Conservation (phyloP, 352 stramenopile genomes). For the Peronospora farinosa region DNA sequence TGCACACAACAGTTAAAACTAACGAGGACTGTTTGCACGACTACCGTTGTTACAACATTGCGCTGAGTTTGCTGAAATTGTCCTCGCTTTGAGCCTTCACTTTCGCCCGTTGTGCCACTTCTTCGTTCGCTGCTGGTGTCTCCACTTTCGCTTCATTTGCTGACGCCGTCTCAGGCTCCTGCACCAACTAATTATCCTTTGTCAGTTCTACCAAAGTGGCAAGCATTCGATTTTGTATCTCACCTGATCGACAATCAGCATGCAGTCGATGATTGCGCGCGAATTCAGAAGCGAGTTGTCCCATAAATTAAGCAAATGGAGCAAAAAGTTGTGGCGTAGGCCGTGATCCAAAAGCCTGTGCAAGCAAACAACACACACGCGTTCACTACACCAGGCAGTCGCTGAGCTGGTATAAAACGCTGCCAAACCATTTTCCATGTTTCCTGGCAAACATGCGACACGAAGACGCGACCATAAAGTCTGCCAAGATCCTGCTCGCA, state of each 20-base stretch:
- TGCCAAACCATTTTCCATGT: conserved; percentile 67
- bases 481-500: conserved; percentile 56
- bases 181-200: not conserved
- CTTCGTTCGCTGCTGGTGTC: conserved; percentile 7
- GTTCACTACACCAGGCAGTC: conserved; percentile 1
- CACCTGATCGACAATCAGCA: conserved; percentile 76
- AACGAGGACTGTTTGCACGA: conserved; percentile 8
- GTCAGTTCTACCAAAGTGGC: not conserved
- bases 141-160: conserved; percentile 12
- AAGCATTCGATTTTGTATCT: not conserved
- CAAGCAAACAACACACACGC: not conserved
- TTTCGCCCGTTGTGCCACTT: conserved; percentile 6
- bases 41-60: conserved; percentile 4
- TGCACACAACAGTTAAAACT: conserved; percentile 10
- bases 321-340: conserved; percentile 80
- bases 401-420: not conserved
- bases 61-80: conserved; percentile 12
- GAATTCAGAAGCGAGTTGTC: conserved; percentile 85
- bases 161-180: conserved; percentile 10
- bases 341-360: conserved; percentile 62
- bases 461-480: conserved; percentile 85
- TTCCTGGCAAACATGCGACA: conserved; percentile 79
- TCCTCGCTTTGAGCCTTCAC: conserved; percentile 7
- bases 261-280: conserved; percentile 82
- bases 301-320: conserved; percentile 88